phyloP scores from a whole-genome alignment of 116 monocot genomes.

The Thalassia testudinum region DNA sequence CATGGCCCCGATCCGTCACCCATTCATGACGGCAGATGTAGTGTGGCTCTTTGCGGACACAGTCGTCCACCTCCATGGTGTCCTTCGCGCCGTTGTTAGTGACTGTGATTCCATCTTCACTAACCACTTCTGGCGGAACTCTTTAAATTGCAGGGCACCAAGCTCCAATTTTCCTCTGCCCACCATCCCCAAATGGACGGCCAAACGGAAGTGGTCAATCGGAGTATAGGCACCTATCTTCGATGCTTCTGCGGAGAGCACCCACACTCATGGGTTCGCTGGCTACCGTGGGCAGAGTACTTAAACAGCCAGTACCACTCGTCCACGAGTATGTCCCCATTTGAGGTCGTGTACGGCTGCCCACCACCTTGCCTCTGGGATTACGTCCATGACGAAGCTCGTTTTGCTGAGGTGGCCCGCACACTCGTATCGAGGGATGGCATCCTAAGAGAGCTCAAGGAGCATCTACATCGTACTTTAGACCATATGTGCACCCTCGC shows the following conservation, averaged over 20 bases:
- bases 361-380: neutral
- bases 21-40: neutral
- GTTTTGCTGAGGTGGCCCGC: neutral
- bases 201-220: too few species aligned
- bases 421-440: neutral
- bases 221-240: neutral
- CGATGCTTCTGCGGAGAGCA: neutral
- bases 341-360: neutral
- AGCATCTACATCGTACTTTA: neutral
- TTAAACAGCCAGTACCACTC: neutral
- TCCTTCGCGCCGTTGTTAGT: neutral
- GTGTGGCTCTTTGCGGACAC: neutral
- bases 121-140: neutral
- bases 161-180: too few species aligned
- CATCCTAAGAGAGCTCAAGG: neutral
- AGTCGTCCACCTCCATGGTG: neutral
- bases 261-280: too few species aligned
- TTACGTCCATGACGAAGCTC: neutral
- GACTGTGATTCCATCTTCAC: neutral
- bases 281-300: neutral
- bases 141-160: too few species aligned
- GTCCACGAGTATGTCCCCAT: neutral
- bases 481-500: neutral
- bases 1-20: neutral
- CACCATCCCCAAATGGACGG: neutral